A percentile compares a stretch with the other conserved stretches of the same genome.
phyloP scores from a whole-genome alignment of 495 filamentous ascomycete genomes.

The Lasiosphaeria ovina region DNA sequence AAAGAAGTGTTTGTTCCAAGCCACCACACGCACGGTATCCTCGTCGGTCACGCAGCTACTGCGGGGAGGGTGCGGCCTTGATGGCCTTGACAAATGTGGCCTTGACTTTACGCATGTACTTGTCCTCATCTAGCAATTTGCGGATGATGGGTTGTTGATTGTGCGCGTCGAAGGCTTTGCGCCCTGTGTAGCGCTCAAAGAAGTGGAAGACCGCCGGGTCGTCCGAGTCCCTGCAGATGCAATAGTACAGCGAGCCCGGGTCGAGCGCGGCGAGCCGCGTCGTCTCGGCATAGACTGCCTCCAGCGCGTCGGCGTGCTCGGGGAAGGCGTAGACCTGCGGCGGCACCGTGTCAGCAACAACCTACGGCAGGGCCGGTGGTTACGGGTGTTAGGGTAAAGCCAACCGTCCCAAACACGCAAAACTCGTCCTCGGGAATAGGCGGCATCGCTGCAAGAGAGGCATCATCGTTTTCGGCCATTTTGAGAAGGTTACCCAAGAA shows the following conservation, averaged over 20 bases:
- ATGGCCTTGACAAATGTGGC: conserved; percentile 26
- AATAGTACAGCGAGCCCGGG: conserved; percentile 36
- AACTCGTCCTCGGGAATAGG: conserved; percentile 16
- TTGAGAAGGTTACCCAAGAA: not conserved
- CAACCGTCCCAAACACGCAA: conserved; percentile 15
- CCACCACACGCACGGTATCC: not conserved
- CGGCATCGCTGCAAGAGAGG: not conserved
- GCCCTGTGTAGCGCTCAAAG: conserved; percentile 34
- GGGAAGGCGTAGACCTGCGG: conserved; percentile 32
- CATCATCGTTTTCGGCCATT: not conserved
- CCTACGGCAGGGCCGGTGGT: not conserved
- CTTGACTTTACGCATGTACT: conserved; percentile 28
- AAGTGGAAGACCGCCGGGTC: conserved; percentile 37
- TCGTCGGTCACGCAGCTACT: not conserved
- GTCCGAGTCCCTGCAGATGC: conserved; percentile 27
- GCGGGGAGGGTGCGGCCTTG: not conserved
- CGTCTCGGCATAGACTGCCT: conserved; percentile 34
- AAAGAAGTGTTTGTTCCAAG: not conserved
- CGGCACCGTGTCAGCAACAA: not conserved
- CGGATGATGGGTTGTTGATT: conserved; percentile 32
- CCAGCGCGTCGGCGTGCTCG: conserved; percentile 36
- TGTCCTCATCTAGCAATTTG: conserved; percentile 32
- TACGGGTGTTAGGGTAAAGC: not conserved
- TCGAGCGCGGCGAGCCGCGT: conserved; percentile 32
- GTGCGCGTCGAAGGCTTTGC: conserved; percentile 34